Evolutionary conservation across 140 eudicot species (phyloP), one percentile per base, ranked within the genome.

Genomic region (Ambrosia hybrid): DNA sequence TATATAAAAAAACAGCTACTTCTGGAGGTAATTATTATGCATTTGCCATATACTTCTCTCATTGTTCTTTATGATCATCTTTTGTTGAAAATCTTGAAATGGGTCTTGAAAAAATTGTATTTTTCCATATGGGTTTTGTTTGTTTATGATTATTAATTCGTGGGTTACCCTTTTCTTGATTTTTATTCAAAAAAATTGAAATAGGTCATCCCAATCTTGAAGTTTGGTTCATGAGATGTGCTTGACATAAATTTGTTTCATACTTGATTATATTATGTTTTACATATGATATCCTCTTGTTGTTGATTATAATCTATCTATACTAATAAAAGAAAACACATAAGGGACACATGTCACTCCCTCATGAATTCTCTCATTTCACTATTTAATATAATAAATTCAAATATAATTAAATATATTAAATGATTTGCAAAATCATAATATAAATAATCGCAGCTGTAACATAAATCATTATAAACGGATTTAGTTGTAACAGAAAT

Each of bases 111-210:
- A 72, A 72, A 14, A 8, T 36, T 73, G 83, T 57, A 73, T 73
- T 66, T 67, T 66, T 71, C 38, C 66, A 67, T 77, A 38, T 77
- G 71, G 80, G 70, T 57, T 76, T 68, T 70, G 75, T 57, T 76
- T 59, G 64, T 45, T 57, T 48, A 12, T 3, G 9, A 68, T 48
- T 67, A 11, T 46, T 30, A 13, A 10, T 15, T 48, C 30, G 11
- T 75, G 36, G 60, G 80, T 5, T 45, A 14, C 12, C 56, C 2
- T 68, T 26, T 43, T 48, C 70, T 77, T 62, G 65, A 49, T 58
- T 37, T 1, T 67, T 4, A 46, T 48, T 6, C 41, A n/a, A 13
- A 64, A 4, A 3, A 1, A 4, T 21, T 6, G 17, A 79, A 59
- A 49, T 37, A 17, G 58, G 71, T 66, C n/a, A 78, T 73, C 16